phyloP scores from a whole-genome alignment of 192 early-diverging fungal genomes.

The Linnemannia hyalina region DNA sequence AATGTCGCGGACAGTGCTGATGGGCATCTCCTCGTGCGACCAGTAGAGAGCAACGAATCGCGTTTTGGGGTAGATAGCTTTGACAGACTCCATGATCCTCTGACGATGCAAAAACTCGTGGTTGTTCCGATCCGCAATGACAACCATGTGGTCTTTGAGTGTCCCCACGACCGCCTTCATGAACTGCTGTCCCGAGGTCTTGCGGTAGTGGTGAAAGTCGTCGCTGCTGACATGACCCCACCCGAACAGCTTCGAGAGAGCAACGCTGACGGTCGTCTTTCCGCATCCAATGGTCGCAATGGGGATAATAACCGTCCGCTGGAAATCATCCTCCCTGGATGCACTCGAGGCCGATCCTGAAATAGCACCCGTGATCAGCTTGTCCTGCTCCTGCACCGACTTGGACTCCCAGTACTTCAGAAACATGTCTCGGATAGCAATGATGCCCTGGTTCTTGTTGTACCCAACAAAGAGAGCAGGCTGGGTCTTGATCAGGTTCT shows the following conservation, averaged over 20 bases:
- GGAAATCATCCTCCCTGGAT: constrained; percentile 32
- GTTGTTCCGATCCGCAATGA: constrained; percentile 79
- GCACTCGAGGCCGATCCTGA: constrained; percentile 1
- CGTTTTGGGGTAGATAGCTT: constrained; percentile 67
- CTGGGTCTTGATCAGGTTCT: constrained; percentile 65
- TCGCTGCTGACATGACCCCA: constrained; percentile 90
- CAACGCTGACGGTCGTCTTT: constrained; percentile 73
- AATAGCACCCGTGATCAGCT: background rate
- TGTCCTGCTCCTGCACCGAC: constrained; percentile 27
- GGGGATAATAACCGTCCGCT: constrained; percentile 72
- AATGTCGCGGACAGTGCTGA: constrained; percentile 63
- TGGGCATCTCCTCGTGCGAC: constrained; percentile 69
- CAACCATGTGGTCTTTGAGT: constrained; percentile 70
- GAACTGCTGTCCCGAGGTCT: constrained; percentile 71
- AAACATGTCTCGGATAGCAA: constrained; percentile 84
- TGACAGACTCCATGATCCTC: constrained; percentile 55
- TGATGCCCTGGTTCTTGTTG: constrained; percentile 83
- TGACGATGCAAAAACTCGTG: constrained; percentile 31
- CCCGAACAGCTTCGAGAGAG: constrained; percentile 69
- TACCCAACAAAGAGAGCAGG: constrained; percentile 78
- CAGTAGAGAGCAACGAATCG: constrained; percentile 83
- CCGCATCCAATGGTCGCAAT: constrained; percentile 87
- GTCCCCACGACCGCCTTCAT: constrained; percentile 65
- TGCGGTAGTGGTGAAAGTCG: constrained; percentile 68
- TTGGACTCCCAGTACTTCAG: constrained; percentile 67